Evolutionary conservation across 2,329 filamentous ascomycete genomes (phyloP).

Genomic region (Alternaria gaisen): DNA sequence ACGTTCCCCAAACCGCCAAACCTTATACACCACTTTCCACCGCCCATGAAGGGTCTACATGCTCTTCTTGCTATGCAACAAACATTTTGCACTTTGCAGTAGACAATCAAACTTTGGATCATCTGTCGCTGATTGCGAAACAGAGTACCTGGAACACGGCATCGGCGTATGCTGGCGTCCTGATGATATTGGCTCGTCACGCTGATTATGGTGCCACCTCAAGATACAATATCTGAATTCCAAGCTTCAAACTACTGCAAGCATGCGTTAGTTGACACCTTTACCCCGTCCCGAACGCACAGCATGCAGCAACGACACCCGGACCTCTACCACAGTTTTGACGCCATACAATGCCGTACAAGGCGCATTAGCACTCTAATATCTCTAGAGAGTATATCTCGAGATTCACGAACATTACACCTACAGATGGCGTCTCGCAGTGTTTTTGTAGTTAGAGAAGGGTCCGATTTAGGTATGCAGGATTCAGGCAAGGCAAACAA

Average conservation of each 20-base stretch:
- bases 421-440: background rate
- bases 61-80: background rate
- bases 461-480: conserved; percentile 1
- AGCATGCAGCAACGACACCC: conserved; percentile 2
- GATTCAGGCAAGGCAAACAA: conserved; percentile 24
- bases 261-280: conserved; percentile 6
- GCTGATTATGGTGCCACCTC: conserved; percentile 1
- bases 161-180: background rate
- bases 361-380: background rate
- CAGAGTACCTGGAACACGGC: conserved; percentile 4
- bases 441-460: conserved; percentile 15
- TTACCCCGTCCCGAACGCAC: background rate
- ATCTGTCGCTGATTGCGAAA: conserved; percentile 3
- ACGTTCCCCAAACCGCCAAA: background rate
- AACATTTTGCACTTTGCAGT: background rate
- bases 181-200: background rate
- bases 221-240: background rate
- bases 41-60: background rate
- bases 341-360: conserved; percentile 7
- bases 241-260: conserved; percentile 4
- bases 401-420: background rate
- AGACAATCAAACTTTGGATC: background rate
- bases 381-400: background rate
- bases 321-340: conserved; percentile 3
- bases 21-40: background rate